phyloP scores from a whole-genome alignment of 371 early-diverging fungal genomes.

The Mycotypha africana region DNA sequence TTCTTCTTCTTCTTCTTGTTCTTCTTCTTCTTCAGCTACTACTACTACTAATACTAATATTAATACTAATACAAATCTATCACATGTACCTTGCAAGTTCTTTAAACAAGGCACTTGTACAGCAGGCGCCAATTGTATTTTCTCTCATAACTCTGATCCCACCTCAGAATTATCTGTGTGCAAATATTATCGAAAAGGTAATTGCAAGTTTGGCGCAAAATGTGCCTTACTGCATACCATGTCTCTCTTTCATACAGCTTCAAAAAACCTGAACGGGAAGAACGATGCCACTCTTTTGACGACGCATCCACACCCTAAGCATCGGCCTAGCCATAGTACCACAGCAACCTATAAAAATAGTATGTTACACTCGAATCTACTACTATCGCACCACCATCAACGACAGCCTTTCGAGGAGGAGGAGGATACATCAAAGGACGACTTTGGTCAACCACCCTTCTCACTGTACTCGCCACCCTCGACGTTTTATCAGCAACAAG shows the following conservation, averaged over 20 bases:
- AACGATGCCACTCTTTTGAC: too few relatives aligned
- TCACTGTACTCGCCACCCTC: too few relatives aligned
- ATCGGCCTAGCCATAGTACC: too few relatives aligned
- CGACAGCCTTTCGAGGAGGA: conserved; percentile 10
- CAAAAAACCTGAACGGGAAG: neutral
- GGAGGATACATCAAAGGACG: too few relatives aligned
- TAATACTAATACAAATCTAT: too few relatives aligned
- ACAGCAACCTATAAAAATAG: too few relatives aligned
- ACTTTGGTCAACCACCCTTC: too few relatives aligned
- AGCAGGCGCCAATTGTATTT: conserved; percentile 71
- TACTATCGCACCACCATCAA: conserved; percentile 7
- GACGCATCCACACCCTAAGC: too few relatives aligned
- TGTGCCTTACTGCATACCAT: conserved; percentile 64
- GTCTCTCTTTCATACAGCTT: neutral
- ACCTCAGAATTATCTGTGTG: conserved; percentile 60
- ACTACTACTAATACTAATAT: too few relatives aligned
- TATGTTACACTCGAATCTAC: neutral
- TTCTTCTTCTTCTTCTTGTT: too few relatives aligned
- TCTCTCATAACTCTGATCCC: conserved; percentile 65
- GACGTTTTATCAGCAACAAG: too few relatives aligned
- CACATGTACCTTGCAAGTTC: conserved; percentile 81
- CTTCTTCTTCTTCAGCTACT: too few relatives aligned
- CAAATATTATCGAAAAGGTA: conserved; percentile 75
- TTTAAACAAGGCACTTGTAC: conserved; percentile 73
- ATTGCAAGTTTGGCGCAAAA: conserved; percentile 77